Evolutionary conservation across 805 yeast species (phyloP), one percentile per base, ranked within the genome.

Genomic region (Nakazawaea anatomiae): DNA sequence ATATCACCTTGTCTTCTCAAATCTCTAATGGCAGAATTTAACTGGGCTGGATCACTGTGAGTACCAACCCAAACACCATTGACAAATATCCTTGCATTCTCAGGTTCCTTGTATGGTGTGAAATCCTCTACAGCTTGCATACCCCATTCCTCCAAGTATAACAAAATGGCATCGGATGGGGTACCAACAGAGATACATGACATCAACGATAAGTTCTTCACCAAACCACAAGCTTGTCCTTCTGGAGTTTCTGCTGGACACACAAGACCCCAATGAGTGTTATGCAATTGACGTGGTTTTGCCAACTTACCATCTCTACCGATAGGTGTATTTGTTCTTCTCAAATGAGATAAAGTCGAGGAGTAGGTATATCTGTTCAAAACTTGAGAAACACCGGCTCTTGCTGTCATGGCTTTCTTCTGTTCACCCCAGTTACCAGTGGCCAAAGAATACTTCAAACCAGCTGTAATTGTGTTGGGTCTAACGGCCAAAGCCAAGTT

Each of bases 341-440:
- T 85, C 73, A 94, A 85, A 76, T 94, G 99, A 51, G 99, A 94
- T 63, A 94, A 76, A 2, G 99, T 94, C n/a, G 99, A 94, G 1
- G 98, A 89, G 69, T 94, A 94, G 5, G 99, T 94, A 72, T 94
- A 94, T 74, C 99, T 83, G 70, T 94, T 94, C 70, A 94, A 79
- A 58, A 94, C 99, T 76, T 94, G 99, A 30, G 98, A 92, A 44
- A 95, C 99, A 80, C 99, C 99, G 5, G 99, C 99, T 69, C 96
- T 85, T 18, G 97, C 85, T 55, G 94, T 84, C 99, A 94, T 94
- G 11, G 98, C 97, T 70, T 94, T 94, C 84, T 91, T 92, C 69
- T 94, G 99, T 71, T 94, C 99, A 75, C 99, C 99, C 99, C 99
- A 94, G 74, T 94, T 94, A 77, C 99, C 99, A 12, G 99, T 94